phyloP scores from a whole-genome alignment of 1,284 basidiomycete genomes.

The Nidula niveotomentosa region DNA sequence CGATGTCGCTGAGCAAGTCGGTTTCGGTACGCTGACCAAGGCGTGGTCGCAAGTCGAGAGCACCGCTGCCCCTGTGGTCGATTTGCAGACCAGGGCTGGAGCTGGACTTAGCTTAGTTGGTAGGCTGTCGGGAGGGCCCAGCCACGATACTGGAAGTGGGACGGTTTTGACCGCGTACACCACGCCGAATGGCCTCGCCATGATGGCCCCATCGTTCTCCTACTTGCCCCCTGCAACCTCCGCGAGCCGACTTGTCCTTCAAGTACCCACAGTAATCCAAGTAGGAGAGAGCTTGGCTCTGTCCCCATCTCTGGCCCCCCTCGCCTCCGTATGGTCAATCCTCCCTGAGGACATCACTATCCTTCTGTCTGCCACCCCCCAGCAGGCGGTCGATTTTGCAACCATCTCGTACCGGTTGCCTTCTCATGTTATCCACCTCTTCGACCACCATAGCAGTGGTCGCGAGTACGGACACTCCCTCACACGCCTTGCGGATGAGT shows the following conservation, averaged over 20 bases:
- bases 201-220: slow-evolving; percentile 74
- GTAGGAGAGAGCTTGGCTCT: slow-evolving; percentile 67
- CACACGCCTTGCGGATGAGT: slow-evolving; percentile 24
- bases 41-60: slow-evolving; percentile 47
- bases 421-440: slow-evolving; percentile 75
- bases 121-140: slow-evolving; percentile 77
- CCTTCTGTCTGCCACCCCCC: slow-evolving; percentile 78
- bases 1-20: slow-evolving; percentile 77
- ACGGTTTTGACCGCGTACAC: slow-evolving; percentile 75
- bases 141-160: slow-evolving; percentile 56
- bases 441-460: slow-evolving; percentile 71
- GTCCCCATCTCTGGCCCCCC: slow-evolving; percentile 69
- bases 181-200: slow-evolving; percentile 71
- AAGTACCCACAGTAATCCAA: slow-evolving; percentile 73
- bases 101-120: slow-evolving; percentile 86
- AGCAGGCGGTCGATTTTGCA: slow-evolving; percentile 77
- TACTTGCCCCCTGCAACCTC: slow-evolving; percentile 62
- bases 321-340: slow-evolving; percentile 58
- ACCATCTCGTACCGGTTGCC: slow-evolving; percentile 64
- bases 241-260: slow-evolving; percentile 69
- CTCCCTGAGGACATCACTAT: slow-evolving; percentile 76
- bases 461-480: slow-evolving; percentile 68
- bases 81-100: slow-evolving; percentile 85
- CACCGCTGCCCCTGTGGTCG: slow-evolving; percentile 55
- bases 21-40: slow-evolving; percentile 73